Conservation (phyloP, 2,329 filamentous ascomycete species). For the Epichloe scottii region DNA sequence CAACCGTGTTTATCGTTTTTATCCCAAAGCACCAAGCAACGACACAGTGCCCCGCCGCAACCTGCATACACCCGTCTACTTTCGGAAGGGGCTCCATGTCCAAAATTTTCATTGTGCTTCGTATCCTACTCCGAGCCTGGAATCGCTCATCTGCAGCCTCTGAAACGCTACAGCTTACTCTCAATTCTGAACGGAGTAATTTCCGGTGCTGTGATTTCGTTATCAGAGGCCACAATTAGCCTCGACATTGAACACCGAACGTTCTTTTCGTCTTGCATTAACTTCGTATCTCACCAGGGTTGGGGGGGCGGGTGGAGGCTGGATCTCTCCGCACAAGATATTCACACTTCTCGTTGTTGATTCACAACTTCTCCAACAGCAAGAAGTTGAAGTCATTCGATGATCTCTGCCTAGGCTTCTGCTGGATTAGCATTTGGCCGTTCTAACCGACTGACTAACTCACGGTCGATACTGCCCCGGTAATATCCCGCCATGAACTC, state of each 20-base stretch:
- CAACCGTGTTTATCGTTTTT: not conserved
- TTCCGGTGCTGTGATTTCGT: not conserved
- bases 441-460: not conserved
- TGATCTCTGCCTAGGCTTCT: not conserved
- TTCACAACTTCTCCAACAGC: not conserved
- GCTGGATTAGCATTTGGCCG: not conserved
- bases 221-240: not conserved
- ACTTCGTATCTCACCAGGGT: not conserved
- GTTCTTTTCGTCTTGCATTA: not conserved
- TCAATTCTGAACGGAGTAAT: not conserved
- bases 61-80: not conserved
- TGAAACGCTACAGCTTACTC: not conserved
- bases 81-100: not conserved
- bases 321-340: not conserved
- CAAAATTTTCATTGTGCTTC: not conserved
- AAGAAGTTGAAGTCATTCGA: not conserved
- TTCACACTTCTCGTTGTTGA: too few relatives aligned
- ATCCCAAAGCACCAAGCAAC: too few relatives aligned
- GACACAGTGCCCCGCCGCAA: not conserved
- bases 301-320: not conserved
- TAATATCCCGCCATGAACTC: constrained; percentile 7
- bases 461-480: not conserved
- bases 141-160: not conserved
- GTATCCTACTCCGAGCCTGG: not conserved
- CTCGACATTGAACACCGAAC: not conserved